Evolutionary conservation across 2,329 filamentous ascomycete species (phyloP).

Genomic region (Paecilomyces variotii): DNA sequence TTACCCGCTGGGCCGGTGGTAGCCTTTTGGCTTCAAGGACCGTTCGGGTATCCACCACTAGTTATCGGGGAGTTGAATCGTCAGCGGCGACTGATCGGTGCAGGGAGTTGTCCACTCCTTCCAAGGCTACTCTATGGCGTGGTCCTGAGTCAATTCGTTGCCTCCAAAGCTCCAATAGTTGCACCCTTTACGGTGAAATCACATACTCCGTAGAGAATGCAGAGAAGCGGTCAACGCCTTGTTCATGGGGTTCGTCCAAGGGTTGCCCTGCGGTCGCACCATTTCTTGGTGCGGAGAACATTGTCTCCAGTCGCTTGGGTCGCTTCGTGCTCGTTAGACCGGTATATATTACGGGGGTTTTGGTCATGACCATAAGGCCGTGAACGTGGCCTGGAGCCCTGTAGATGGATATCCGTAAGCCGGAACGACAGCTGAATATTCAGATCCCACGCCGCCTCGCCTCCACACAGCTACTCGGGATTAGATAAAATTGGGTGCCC

Average conservation of each 20-base stretch:
- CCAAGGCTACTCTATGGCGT: neutral
- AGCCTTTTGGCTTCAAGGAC: neutral
- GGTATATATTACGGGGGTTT: neutral
- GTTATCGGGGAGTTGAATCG: neutral
- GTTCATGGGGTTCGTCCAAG: neutral
- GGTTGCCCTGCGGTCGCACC: neutral
- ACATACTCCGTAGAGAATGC: neutral
- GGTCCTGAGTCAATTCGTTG: neutral
- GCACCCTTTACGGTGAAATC: neutral
- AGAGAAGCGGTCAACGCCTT: neutral
- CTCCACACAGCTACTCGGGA: neutral
- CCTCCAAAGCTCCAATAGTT: neutral
- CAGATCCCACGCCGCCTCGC: neutral
- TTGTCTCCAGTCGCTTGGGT: neutral
- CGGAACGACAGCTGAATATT: neutral
- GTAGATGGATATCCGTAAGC: neutral
- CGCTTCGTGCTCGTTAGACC: neutral
- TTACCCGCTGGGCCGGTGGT: neutral
- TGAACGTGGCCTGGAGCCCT: neutral
- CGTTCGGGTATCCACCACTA: neutral
- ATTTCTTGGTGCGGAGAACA: neutral
- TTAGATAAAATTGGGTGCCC: neutral
- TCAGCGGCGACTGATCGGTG: neutral
- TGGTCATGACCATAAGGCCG: neutral
- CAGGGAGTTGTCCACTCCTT: neutral